Percentiles rank a stretch among this genome's conserved stretches.
These are phyloP conservation scores for Neurospora hispaniola DNA, from an alignment of 495 filamentous ascomycete genomes.

Conservation along the genomic window DNA sequence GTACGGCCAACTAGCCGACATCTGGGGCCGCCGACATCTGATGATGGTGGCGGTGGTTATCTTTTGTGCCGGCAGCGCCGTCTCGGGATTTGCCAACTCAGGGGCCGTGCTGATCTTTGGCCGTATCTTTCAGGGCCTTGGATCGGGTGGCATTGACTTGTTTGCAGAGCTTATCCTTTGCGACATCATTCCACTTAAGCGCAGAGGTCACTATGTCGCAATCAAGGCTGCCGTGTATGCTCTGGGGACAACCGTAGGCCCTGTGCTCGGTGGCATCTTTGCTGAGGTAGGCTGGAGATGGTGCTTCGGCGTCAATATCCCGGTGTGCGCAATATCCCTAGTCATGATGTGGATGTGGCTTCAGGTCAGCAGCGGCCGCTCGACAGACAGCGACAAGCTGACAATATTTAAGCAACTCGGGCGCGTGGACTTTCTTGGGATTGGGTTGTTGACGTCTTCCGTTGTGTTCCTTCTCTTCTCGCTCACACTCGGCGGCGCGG, in stretches of 20 bases:
- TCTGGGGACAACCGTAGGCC: conserved; percentile 60
- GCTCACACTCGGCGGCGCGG: conserved; percentile 20
- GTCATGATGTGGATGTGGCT: conserved; percentile 22
- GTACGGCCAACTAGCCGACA: conserved; percentile 35
- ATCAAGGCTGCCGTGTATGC: conserved; percentile 61
- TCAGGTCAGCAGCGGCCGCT: conserved; percentile 12
- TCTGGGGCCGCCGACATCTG: conserved; percentile 39
- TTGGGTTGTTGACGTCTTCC: conserved; percentile 18
- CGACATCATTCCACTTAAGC: conserved; percentile 61
- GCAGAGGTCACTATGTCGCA: conserved; percentile 50
- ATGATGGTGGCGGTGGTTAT: conserved; percentile 33
- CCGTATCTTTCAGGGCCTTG: conserved; percentile 67
- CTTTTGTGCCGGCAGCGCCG: conserved; percentile 32
- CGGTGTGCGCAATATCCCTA: conserved; percentile 14
- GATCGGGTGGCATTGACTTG: conserved; percentile 58
- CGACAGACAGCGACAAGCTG: background rate
- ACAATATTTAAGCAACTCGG: conserved; percentile 5
- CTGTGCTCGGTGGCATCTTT: conserved; percentile 66
- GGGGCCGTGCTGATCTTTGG: conserved; percentile 58
- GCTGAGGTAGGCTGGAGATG: conserved; percentile 34
- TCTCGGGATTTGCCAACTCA: conserved; percentile 26
- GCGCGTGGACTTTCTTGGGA: conserved; percentile 22
- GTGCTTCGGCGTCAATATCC: conserved; percentile 23
- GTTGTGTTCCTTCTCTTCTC: conserved; percentile 25
- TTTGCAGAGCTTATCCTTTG: conserved; percentile 36